A percentile compares a stretch with the other conserved stretches of the same genome.
Conservation (phyloP, 305 asterid species). For the Solanum hybrid region DNA sequence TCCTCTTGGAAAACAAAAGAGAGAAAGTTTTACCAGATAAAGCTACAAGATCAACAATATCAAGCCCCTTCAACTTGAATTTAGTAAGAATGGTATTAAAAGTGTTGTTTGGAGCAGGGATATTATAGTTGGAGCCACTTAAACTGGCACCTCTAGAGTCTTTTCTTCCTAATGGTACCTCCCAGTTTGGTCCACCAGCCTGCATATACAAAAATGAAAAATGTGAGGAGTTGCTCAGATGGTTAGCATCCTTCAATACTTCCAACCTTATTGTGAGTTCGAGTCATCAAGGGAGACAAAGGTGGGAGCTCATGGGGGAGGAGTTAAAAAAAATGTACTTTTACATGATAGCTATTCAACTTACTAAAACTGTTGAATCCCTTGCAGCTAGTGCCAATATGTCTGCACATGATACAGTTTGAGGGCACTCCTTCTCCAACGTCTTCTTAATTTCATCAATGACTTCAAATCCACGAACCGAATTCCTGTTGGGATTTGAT, state of each 20-base stretch:
- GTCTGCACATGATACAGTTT: constrained; percentile 57
- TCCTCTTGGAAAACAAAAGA: not conserved
- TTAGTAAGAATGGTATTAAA: constrained; percentile 78
- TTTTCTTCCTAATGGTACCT: constrained; percentile 74
- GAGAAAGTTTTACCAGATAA: constrained; percentile 43
- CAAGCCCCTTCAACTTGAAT: constrained; percentile 61
- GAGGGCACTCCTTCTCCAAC: constrained; percentile 33
- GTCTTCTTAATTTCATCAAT: constrained; percentile 35
- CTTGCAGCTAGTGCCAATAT: constrained; percentile 69
- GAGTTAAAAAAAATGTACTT: not conserved
- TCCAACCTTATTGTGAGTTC: not conserved
- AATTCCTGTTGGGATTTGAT: constrained; percentile 39
- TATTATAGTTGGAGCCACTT: constrained; percentile 82
- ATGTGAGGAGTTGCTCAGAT: not conserved
- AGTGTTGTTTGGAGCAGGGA: constrained; percentile 92
- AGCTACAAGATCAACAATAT: constrained; percentile 82
- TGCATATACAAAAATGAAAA: constrained; percentile 5
- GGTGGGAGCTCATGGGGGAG: not conserved
- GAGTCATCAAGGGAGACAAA: not conserved
- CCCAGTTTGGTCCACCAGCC: constrained; percentile 92
- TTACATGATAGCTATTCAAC: not conserved
- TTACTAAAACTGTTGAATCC: constrained; percentile 68
- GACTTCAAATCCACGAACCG: constrained; percentile 36
- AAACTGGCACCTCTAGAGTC: constrained; percentile 73
- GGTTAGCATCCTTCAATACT: not conserved